Conservation (phyloP, 2,329 filamentous ascomycete species). For the Scleromitrula shiraiana region DNA sequence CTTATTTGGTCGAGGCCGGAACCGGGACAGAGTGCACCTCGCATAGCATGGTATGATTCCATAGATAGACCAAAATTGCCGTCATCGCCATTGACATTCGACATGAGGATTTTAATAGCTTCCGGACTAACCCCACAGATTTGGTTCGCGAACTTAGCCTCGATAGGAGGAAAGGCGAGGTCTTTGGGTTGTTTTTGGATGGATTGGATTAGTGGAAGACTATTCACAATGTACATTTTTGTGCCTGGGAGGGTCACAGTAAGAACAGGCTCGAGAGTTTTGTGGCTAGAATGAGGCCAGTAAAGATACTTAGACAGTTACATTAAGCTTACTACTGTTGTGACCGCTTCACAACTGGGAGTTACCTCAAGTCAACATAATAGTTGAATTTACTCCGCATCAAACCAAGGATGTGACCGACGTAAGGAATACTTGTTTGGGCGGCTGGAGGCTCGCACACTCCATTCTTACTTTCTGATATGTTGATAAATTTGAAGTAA, state of each 20-base stretch:
- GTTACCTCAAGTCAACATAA: conserved; percentile 9
- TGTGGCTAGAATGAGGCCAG: conserved; percentile 6
- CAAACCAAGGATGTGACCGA: conserved; percentile 10
- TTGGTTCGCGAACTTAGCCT: conserved; percentile 15
- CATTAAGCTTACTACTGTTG: neutral
- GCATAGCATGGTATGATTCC: neutral
- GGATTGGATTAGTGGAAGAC: conserved; percentile 30
- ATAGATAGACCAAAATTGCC: conserved; percentile 6
- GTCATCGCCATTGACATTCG: conserved; percentile 32
- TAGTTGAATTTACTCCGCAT: conserved; percentile 8
- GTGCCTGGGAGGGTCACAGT: conserved; percentile 35
- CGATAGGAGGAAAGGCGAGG: conserved; percentile 34
- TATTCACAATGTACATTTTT: conserved; percentile 36
- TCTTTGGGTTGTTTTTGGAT: conserved; percentile 34
- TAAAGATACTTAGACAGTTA: neutral
- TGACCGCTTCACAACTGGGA: neutral
- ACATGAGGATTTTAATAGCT: conserved; percentile 26
- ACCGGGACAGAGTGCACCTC: neutral
- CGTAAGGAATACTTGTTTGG: conserved; percentile 5
- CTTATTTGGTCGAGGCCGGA: conserved; percentile 2
- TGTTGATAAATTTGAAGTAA: neutral
- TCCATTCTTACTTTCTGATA: neutral
- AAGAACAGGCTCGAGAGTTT: conserved; percentile 29
- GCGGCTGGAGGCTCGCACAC: neutral
- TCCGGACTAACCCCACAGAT: conserved; percentile 21